Evolutionary conservation across 345 rosid species (phyloP), one percentile per base, ranked within the genome.

Genomic region (Hibiscus trionum): DNA sequence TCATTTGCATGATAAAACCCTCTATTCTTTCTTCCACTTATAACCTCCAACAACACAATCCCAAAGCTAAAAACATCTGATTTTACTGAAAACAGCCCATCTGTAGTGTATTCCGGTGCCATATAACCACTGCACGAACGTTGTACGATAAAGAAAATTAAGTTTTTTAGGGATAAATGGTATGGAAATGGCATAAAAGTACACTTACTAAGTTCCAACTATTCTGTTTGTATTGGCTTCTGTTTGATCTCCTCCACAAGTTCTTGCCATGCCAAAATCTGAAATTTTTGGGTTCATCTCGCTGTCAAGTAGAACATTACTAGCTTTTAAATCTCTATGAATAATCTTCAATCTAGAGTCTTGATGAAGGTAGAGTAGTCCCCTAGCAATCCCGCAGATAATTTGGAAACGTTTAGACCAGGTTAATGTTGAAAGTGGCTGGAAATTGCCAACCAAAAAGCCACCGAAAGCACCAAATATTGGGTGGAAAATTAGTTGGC

Each of bases 211-310:
- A 10, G 75, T 73, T 33, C 75, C 75, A 21, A 73, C 75, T 10
- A 73, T 60, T 52, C 70, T 73, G 4, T 62, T 62, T 14, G 75
- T 52, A 44, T 33, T 73, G 10, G 17, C 70, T 33, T 61, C 75
- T 17, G 33, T 63, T 33, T 63, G 61, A 47, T 73, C 75, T 12
- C 60, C 70, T 52, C 75, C 75, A 52, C 63, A 73, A 29, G 52
- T 73, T 53, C 60, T 62, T 11, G 75, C 75, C 62, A 52, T 0
- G 60, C 75, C 70, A 52, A 73, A 73, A 52, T 73, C 75, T 12
- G 80, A 83, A 35, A 83, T 81, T 70, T 83, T 81, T 1, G 86
- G 79, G 55, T 81, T 80, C 84, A 83, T 81, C 3, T 79, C 77
- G 0, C 66, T 8, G 44, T 83, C 81, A 19, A 83, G 65, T 57